Evolutionary conservation across 495 filamentous ascomycete genomes (phyloP).

Genomic region (Cercophora newfieldiana): DNA sequence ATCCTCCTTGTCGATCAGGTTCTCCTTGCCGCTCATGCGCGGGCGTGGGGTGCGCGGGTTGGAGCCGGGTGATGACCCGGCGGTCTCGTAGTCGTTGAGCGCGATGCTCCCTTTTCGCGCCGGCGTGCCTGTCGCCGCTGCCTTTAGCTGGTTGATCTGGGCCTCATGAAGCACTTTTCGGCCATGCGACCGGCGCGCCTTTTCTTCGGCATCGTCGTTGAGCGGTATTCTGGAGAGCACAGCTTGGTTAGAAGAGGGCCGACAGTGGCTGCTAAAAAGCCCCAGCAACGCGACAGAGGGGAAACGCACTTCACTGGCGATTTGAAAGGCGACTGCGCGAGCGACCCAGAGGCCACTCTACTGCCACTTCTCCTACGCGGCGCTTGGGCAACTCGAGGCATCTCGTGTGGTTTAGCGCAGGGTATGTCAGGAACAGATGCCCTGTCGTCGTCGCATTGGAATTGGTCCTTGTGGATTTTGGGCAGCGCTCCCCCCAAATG

Average conservation of each 20-base stretch:
- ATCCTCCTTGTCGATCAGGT: constrained; percentile 56
- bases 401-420: constrained; percentile 40
- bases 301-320: constrained; percentile 67
- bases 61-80: constrained; percentile 48
- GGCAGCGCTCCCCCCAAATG: constrained; percentile 12
- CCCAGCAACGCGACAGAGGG: background rate
- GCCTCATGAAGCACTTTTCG: constrained; percentile 85
- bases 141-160: constrained; percentile 88
- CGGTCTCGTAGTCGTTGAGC: constrained; percentile 62
- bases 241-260: background rate
- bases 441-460: constrained; percentile 11
- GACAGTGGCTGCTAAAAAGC: background rate
- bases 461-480: constrained; percentile 12
- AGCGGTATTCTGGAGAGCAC: constrained; percentile 67
- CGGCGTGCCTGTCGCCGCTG: constrained; percentile 75
- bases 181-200: constrained; percentile 82
- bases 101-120: constrained; percentile 65
- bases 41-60: constrained; percentile 60
- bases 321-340: constrained; percentile 56
- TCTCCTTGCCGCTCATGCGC: constrained; percentile 54
- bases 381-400: constrained; percentile 72
- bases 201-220: constrained; percentile 93
- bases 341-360: constrained; percentile 47
- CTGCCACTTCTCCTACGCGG: constrained; percentile 53
- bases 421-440: constrained; percentile 12